Evolutionary conservation across 345 rosid genomes (phyloP).

Genomic region (Angophora floribunda): DNA sequence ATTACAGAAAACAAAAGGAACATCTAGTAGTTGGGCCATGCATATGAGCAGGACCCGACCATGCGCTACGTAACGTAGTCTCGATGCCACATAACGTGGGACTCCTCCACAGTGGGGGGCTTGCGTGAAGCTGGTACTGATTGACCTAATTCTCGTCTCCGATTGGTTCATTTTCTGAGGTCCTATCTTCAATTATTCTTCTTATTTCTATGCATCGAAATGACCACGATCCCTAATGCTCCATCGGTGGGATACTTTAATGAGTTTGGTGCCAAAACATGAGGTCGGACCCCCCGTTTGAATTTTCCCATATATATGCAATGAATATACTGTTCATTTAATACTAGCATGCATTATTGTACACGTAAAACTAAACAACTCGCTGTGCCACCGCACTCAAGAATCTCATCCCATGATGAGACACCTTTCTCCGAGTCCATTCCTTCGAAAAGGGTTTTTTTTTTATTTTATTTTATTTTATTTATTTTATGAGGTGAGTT

Average conservation of each 20-base stretch:
- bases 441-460: neutral
- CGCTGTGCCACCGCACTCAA: neutral
- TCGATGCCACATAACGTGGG: neutral
- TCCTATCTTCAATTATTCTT: neutral
- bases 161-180: neutral
- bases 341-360: neutral
- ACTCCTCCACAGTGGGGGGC: neutral
- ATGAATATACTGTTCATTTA: neutral
- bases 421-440: neutral
- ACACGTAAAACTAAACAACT: neutral
- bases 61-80: neutral
- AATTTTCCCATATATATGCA: neutral
- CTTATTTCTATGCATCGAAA: neutral
- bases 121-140: neutral
- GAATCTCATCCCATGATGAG: neutral
- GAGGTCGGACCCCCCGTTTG: neutral
- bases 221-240: neutral
- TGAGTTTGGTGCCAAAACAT: neutral
- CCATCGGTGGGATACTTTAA: neutral
- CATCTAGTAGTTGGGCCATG: neutral
- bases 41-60: neutral
- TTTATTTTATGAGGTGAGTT: neutral
- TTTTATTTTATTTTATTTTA: neutral
- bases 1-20: neutral
- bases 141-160: neutral